Evolutionary conservation across 208 protist species (phyloP), one percentile per base, ranked within the genome.

Genomic region (Acanthamoeba triangularis): DNA sequence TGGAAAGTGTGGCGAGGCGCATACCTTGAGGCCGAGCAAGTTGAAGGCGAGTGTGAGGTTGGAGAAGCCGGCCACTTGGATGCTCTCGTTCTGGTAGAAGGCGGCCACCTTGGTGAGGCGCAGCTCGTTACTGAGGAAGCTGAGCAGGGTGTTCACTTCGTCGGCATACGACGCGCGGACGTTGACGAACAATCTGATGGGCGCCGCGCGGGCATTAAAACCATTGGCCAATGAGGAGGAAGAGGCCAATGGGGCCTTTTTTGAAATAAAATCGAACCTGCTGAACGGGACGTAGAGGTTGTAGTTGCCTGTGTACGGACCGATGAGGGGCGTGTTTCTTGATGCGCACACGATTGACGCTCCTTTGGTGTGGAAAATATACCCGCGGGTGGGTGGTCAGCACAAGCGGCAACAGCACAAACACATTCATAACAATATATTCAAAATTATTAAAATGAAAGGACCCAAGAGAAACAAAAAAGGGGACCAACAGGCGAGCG

Each of bases 71-170:
- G 90, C 90, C 16, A 80, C 90, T 18, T 80, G 33, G 20, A 94
- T 82, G 35, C 44, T 61, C 41, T 94, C 90, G 69, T 78, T 94
- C 49, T 94, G 90, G 37, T 94, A 94, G 69, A 94, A 94, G n/a
- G 69, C 69, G 2, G 90, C 78, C 49, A 94, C 69, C 23, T 56
- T 76, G 13, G 61, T 82, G 44, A 80, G 65, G 25, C 90, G 90
- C 90, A 82, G 47, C 52, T 82, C 37, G 30, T 94, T 94, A 56
- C 65, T 94, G 13, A 94, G 44, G 63, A 82, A 94, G 90, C 90
- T 94, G 44, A 94, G 65, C 59, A 94, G 11, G 37, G 90, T 78
- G 56, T 72, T 78, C 20, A 78, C 65, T 93, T 93, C 88, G 44
- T 93, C 88, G 65, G 65, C 65, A 76, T 93, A 93, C 65, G 88